Conservation (phyloP, 495 filamentous ascomycete species). For the Lepidopterella palustris region DNA sequence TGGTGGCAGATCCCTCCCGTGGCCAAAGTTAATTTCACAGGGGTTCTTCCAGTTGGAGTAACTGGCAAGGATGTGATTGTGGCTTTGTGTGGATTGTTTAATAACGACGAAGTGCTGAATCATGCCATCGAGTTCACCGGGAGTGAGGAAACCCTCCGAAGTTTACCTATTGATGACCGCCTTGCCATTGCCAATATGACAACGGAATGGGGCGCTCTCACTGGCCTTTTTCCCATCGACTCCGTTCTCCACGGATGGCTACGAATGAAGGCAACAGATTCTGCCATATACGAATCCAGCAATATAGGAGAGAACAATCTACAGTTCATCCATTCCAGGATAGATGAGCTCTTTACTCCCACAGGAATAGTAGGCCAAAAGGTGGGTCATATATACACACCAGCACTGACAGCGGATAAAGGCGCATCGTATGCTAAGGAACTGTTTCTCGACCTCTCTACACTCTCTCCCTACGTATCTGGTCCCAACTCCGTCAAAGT, state of each 20-base stretch:
- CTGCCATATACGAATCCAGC: slow-evolving; percentile 48
- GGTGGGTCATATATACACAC: slow-evolving; percentile 18
- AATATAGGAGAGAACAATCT: slow-evolving; percentile 14
- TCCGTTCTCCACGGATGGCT: slow-evolving; percentile 66
- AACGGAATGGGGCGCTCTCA: slow-evolving; percentile 86
- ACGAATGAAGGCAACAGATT: slow-evolving; percentile 63
- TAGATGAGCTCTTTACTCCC: slow-evolving; percentile 60
- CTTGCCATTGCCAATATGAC: slow-evolving; percentile 93
- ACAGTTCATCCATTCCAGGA: slow-evolving; percentile 59
- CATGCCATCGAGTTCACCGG: slow-evolving; percentile 89
- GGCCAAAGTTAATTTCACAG: slow-evolving; percentile 71
- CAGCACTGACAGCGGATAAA: slow-evolving; percentile 58
- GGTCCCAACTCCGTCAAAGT: slow-evolving; percentile 92
- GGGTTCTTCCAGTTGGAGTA: slow-evolving; percentile 69
- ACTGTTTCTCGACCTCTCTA: slow-evolving; percentile 71
- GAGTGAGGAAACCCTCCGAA: slow-evolving; percentile 67
- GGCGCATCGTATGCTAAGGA: slow-evolving; percentile 78
- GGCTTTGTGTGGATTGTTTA: slow-evolving; percentile 79
- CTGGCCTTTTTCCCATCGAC: slow-evolving; percentile 82
- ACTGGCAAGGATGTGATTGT: slow-evolving; percentile 96
- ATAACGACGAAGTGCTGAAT: slow-evolving; percentile 85
- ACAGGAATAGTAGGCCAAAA: slow-evolving; percentile 23
- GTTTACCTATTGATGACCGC: slow-evolving; percentile 68
- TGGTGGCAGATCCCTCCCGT: slow-evolving; percentile 91
- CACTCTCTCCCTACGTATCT: slow-evolving; percentile 77